Conservation (phyloP, 2,329 filamentous ascomycete species). For the Fusarium albidum region DNA sequence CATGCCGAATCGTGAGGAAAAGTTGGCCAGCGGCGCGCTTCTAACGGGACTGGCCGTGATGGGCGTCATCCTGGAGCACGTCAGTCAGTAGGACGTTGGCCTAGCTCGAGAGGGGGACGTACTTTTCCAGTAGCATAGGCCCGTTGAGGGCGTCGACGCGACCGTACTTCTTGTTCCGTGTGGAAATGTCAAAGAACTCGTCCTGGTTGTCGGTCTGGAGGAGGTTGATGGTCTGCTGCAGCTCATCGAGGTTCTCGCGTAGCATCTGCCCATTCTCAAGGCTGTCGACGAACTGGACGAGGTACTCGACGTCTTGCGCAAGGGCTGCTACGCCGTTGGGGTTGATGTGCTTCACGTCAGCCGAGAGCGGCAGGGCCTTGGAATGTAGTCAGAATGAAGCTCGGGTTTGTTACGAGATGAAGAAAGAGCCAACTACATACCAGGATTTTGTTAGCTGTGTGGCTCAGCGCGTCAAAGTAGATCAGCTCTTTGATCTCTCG, state of each 20-base stretch:
- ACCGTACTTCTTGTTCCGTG: conserved; percentile 91
- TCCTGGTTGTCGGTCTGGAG: conserved; percentile 92
- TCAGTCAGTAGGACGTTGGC: conserved; percentile 4
- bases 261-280: conserved; percentile 88
- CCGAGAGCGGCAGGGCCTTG: conserved; percentile 77
- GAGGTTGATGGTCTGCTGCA: conserved; percentile 90
- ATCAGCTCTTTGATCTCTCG: conserved; percentile 97
- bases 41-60: conserved; percentile 66
- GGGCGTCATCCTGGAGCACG: conserved; percentile 66
- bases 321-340: conserved; percentile 83
- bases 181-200: conserved; percentile 93
- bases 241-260: conserved; percentile 87
- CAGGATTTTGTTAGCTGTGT: conserved; percentile 86
- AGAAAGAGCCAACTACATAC: conserved; percentile 60
- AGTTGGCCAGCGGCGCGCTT: conserved; percentile 71
- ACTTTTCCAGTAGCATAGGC: conserved; percentile 91
- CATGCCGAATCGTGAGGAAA: conserved; percentile 80
- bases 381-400: conserved; percentile 24
- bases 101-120: conserved; percentile 41
- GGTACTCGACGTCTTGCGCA: conserved; percentile 82
- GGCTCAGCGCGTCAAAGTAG: conserved; percentile 94
- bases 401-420: neutral
- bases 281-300: conserved; percentile 85
- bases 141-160: conserved; percentile 92
- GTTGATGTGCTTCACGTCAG: conserved; percentile 85